Evolutionary conservation across 768 basidiomycete genomes (phyloP), one percentile per base, ranked within the genome.

Genomic region (Clavulina sp.): DNA sequence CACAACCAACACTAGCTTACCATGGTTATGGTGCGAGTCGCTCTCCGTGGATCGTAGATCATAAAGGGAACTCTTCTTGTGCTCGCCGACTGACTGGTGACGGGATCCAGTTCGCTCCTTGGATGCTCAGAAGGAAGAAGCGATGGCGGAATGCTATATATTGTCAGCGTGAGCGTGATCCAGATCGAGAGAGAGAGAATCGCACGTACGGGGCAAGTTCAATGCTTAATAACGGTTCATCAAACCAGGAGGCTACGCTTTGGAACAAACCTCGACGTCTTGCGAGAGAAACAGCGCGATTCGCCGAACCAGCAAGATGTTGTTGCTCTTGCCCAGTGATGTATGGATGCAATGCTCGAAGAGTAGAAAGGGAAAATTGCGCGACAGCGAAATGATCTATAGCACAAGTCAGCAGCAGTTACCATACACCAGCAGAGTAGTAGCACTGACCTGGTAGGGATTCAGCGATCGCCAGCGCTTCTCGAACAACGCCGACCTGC

Each of bases 401-500:
- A 33, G 43, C 9, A 6, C 40, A 54, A 49, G 52, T 48, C 33
- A 13, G 46, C 24, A 52, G 50, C 46, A 24, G 19, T 9, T 3
- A 36, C 18, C 52, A 28, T 43, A 41, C 24, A 31, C 3, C 9
- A 40, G 34, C 6, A 33, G 4, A 29, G 23, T n/a, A 24, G 29
- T 13, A 6, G 21, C 0, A 66, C 73, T 50, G 55, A 87, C 91
- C 89, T 52, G 93, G 89, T 23, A 99, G 67, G 13, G 87, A 78
- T 64, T 96, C 88, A 1, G 88, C 85, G 2, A 97, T 79, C 0
- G 84, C 80, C 21, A 96, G 80, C 0, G 89, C 87, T 62, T 97
- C 95, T 33, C 88, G 76, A 21, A 96, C 72, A n/a, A 92, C 78
- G 23, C 88, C 89, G 18, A 96, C 76, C 68, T 95, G 93, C 36